Evolutionary conservation across 192 early-diverging fungal species (phyloP).

Genomic region (Dissophora ornata): DNA sequence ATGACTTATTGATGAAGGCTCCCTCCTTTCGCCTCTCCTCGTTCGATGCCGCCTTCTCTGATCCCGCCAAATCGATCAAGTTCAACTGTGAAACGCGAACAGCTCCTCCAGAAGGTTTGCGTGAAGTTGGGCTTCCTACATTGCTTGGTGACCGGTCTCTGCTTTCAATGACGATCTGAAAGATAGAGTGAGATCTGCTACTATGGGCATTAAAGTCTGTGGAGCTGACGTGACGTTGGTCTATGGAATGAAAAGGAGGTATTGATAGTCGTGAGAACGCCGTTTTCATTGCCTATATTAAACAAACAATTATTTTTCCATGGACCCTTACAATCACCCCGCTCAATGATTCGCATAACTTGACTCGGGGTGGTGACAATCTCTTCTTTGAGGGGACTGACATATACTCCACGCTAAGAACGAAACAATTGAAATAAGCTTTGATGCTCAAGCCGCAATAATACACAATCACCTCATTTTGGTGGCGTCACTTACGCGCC

Average conservation of each 20-base stretch:
- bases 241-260: slow-evolving; percentile 31
- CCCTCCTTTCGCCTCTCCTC: slow-evolving; percentile 93
- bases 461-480: no score
- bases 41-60: slow-evolving; percentile 90
- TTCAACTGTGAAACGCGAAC: slow-evolving; percentile 69
- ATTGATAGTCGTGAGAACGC: no score
- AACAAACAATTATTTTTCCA: no score
- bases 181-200: slow-evolving; percentile 95
- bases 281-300: no score
- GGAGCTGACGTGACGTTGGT: slow-evolving; percentile 86
- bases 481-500: slow-evolving; percentile 52
- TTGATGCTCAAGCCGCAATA: no score
- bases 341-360: slow-evolving; percentile 79
- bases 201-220: slow-evolving; percentile 95
- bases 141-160: slow-evolving; percentile 64
- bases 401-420: slow-evolving; percentile 75
- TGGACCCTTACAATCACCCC: slow-evolving; percentile 85
- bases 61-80: slow-evolving; percentile 96
- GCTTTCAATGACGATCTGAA: slow-evolving; percentile 92
- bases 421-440: no score
- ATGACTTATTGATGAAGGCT: slow-evolving; percentile 92
- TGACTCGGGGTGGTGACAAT: slow-evolving; percentile 76
- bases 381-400: slow-evolving; percentile 77
- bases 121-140: slow-evolving; percentile 35
- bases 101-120: slow-evolving; percentile 37